Evolutionary conservation across 2,329 filamentous ascomycete genomes (phyloP).

Genomic region (Taxawa tesnikishii): DNA sequence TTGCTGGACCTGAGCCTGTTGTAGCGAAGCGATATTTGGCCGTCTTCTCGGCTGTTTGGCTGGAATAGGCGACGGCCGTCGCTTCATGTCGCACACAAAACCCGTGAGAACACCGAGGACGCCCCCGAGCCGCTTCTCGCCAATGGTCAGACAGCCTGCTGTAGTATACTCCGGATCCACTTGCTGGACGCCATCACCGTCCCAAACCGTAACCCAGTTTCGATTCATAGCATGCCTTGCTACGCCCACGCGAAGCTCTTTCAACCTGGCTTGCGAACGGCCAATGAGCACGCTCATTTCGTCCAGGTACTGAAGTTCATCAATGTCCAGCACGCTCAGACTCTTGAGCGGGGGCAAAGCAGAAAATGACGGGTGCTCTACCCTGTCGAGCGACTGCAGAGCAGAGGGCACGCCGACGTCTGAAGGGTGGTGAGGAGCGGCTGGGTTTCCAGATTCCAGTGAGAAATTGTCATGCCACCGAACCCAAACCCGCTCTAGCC

Average conservation of each 20-base stretch:
- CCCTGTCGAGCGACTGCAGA: conserved; percentile 31
- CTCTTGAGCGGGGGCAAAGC: conserved; percentile 63
- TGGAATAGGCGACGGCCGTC: not conserved
- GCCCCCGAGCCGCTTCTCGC: conserved; percentile 53
- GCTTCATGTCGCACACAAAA: conserved; percentile 46
- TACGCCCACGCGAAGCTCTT: conserved; percentile 64
- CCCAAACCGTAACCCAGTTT: conserved; percentile 51
- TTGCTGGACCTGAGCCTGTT: not conserved
- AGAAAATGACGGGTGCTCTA: conserved; percentile 72
- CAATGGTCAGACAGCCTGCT: conserved; percentile 32
- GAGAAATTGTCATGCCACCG: conserved; percentile 69
- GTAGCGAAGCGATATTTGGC: not conserved
- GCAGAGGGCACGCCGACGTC: not conserved
- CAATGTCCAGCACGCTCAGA: conserved; percentile 66
- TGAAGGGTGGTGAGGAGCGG: conserved; percentile 15
- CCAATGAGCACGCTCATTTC: conserved; percentile 70
- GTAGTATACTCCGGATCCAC: conserved; percentile 50
- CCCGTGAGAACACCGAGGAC: conserved; percentile 57
- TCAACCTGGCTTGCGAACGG: conserved; percentile 51
- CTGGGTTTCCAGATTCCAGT: conserved; percentile 24
- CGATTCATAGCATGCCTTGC: conserved; percentile 40
- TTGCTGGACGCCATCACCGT: conserved; percentile 49
- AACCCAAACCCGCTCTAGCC: conserved; percentile 64
- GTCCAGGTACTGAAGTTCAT: conserved; percentile 70
- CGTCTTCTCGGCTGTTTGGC: not conserved